A percentile compares a stretch with the other conserved stretches of the same genome.
These are phyloP conservation scores for Leccinum obscurum DNA, from an alignment of 768 basidiomycete genomes.

Conservation along the genomic window DNA sequence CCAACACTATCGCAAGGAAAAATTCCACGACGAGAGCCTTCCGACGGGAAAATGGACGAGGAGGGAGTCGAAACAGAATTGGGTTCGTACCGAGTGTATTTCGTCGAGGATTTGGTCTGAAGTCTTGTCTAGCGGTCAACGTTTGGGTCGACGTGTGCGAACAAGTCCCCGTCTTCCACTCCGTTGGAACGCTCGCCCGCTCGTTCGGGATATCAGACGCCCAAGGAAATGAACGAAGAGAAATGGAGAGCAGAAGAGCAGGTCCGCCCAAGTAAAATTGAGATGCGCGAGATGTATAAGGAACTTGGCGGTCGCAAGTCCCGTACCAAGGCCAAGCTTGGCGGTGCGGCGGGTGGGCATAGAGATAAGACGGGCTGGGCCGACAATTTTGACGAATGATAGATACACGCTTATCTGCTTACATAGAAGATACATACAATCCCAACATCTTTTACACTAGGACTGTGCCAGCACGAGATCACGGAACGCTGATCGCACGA, in stretches of 20 bases:
- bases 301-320: slow-evolving; percentile 84
- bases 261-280: slow-evolving; percentile 67
- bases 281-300: slow-evolving; percentile 93
- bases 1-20: slow-evolving; percentile 84
- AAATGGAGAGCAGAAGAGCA: slow-evolving; percentile 61
- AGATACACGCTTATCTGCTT: not conserved
- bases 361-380: slow-evolving; percentile 84
- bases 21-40: slow-evolving; percentile 77
- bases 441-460: not conserved
- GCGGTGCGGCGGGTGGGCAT: slow-evolving; percentile 53
- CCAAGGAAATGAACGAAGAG: slow-evolving; percentile 76
- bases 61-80: slow-evolving; percentile 91
- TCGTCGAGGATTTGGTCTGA: slow-evolving; percentile 3
- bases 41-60: slow-evolving; percentile 90
- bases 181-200: slow-evolving; percentile 48
- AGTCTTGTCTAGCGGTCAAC: slow-evolving; percentile 49
- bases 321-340: slow-evolving; percentile 71
- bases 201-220: slow-evolving; percentile 71
- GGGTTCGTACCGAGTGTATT: slow-evolving; percentile 46
- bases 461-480: slow-evolving; percentile 16
- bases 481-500: slow-evolving; percentile 57
- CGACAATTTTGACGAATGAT: slow-evolving; percentile 34
- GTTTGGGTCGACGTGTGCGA: slow-evolving; percentile 41
- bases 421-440: slow-evolving; percentile 3
- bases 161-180: slow-evolving; percentile 41